These are phyloP conservation scores for Viola pubescens DNA, from an alignment of 441 rosid species.

Conservation along the genomic window DNA sequence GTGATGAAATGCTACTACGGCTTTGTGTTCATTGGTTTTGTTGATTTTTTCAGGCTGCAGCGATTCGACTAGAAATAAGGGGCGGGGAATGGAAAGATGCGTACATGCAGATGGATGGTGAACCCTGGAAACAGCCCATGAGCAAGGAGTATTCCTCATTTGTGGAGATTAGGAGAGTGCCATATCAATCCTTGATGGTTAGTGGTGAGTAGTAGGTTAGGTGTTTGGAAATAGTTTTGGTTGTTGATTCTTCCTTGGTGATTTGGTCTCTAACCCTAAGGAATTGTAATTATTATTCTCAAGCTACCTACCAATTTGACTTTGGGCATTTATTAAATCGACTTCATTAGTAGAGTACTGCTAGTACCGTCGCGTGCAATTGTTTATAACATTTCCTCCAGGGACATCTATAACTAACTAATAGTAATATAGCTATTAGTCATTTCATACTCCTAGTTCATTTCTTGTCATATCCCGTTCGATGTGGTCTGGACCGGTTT, in stretches of 20 bases:
- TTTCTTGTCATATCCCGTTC: no score
- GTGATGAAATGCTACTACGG: no score
- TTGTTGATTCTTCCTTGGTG: neutral
- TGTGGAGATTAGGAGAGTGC: slow-evolving; percentile 76
- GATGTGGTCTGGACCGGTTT: no score
- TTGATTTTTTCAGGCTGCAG: slow-evolving; percentile 52
- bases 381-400: no score
- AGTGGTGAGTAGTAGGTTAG: slow-evolving; percentile 41
- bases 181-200: slow-evolving; percentile 62
- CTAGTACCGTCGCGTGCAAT: no score
- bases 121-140: slow-evolving; percentile 90
- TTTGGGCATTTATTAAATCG: slow-evolving; percentile 9
- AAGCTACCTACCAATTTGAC: neutral
- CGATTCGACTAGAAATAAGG: slow-evolving; percentile 72
- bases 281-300: slow-evolving; percentile 11
- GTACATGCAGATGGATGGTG: slow-evolving; percentile 97
- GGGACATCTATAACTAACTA: no score
- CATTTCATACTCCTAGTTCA: no score
- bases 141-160: slow-evolving; percentile 61
- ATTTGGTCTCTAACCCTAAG: neutral
- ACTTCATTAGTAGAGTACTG: neutral
- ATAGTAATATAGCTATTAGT: no score
- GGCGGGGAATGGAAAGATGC: slow-evolving; percentile 87
- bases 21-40: neutral
- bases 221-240: neutral